Conservation (phyloP, 1,139 yeast genomes). For the Suhomyces yuchorum region DNA sequence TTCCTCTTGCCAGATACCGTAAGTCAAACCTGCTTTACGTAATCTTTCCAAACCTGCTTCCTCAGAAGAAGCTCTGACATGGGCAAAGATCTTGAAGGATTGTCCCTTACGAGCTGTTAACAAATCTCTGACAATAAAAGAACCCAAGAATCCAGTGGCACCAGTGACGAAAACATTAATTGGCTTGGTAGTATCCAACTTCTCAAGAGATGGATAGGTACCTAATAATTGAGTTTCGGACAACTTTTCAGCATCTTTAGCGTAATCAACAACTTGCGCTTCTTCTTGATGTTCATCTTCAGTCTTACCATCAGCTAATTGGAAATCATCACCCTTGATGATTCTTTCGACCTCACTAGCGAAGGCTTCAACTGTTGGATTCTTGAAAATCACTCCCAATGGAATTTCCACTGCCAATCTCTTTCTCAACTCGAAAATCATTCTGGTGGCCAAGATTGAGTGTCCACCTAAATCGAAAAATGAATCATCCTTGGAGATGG, state of each 20-base stretch:
- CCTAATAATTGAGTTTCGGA: constrained; percentile 46
- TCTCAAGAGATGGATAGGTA: constrained; percentile 33
- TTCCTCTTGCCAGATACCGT: constrained; percentile 78
- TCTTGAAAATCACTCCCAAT: constrained; percentile 82
- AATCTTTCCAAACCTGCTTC: constrained; percentile 76
- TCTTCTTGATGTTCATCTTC: constrained; percentile 21
- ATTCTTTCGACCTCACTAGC: constrained; percentile 69
- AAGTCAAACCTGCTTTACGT: constrained; percentile 73
- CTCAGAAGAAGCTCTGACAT: constrained; percentile 80
- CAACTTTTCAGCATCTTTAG: constrained; percentile 71
- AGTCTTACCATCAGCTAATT: constrained; percentile 41
- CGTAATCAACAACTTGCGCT: constrained; percentile 53
- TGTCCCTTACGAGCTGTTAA: constrained; percentile 47
- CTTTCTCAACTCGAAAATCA: constrained; percentile 91
- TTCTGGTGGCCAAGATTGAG: constrained; percentile 92
- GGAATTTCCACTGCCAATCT: constrained; percentile 79
- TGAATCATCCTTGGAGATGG: constrained; percentile 76
- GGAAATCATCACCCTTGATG: constrained; percentile 47
- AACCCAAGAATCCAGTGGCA: constrained; percentile 94
- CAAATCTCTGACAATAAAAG: constrained; percentile 79
- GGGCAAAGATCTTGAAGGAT: constrained; percentile 70
- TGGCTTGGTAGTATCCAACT: constrained; percentile 34
- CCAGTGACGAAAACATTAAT: constrained; percentile 88
- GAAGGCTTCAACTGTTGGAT: constrained; percentile 81
- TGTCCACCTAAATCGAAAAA: constrained; percentile 98